Evolutionary conservation across 495 filamentous ascomycete species (phyloP), one percentile per base, ranked within the genome.

Genomic region (Corynascus novoguineensis): DNA sequence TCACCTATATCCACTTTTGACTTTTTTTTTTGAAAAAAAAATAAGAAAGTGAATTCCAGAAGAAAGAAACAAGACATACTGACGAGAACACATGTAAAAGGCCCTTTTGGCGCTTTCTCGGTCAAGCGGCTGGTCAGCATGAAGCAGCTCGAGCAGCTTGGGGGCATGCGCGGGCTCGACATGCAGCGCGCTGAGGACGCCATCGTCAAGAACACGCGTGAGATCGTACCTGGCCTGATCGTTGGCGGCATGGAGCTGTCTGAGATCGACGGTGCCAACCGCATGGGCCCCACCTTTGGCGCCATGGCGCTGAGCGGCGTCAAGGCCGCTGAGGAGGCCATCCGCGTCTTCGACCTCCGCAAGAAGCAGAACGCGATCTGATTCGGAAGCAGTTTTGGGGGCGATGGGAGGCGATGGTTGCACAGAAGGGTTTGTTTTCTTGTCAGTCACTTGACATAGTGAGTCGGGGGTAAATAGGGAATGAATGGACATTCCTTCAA

Each of bases 231-330:
- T 35, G 90, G 90, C 44, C 76, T 96, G 60, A 88, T 95, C 62
- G 86, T 92, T n/a, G 90, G 90, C 51, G 90, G 90, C 24, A 96
- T 96, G 90, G 90, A 96, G 74, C 72, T 95, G 66, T 87, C 85
- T 57, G 90, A 96, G 75, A 84, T 95, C 35, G 90, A 96, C 65
- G 90, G 88, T 24, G 88, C 87, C 50, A 92, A 92, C 73, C 83
- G 89, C 53, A 93, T 92, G 88, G 88, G 73, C 22, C 64, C 70
- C 35, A 89, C 85, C 17, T 89, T 89, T 66, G 86, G 87, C 48
- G 88, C 89, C 40, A 95, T 95, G 90, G 87, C 82, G 15, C 76
- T 93, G 38, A 83, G 77, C 58, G 90, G 90, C 64, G 88, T 93
- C 57, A 92, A 92, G 76, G 90, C 90, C 63, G 90, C 90, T 35